Conservation (phyloP, 1,139 yeast species). For the Pichia sp. region DNA sequence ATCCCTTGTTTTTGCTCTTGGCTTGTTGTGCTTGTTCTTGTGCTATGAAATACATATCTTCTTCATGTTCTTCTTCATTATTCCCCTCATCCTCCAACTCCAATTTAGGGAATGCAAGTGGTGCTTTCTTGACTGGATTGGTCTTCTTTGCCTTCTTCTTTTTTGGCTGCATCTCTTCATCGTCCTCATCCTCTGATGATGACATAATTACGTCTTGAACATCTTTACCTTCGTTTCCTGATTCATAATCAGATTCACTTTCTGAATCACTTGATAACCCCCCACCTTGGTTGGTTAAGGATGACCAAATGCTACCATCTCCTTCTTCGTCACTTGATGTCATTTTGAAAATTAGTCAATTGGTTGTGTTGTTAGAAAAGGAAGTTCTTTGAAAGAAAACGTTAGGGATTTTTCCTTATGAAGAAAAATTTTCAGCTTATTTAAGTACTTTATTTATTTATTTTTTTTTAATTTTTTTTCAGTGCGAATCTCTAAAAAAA, state of each 20-base stretch:
- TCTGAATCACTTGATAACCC: conserved; percentile 30
- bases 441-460: neutral
- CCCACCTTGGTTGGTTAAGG: conserved; percentile 35
- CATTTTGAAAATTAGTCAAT: neutral
- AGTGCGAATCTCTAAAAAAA: too few relatives aligned
- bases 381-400: neutral
- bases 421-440: neutral
- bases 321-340: conserved; percentile 44
- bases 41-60: conserved; percentile 40
- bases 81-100: conserved; percentile 58
- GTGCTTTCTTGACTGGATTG: conserved; percentile 16
- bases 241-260: conserved; percentile 27
- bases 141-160: conserved; percentile 22
- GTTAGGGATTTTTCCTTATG: too few relatives aligned
- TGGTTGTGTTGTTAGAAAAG: neutral
- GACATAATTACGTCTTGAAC: conserved; percentile 55
- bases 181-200: conserved; percentile 32
- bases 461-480: too few relatives aligned
- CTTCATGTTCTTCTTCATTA: conserved; percentile 12
- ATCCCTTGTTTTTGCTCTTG: conserved; percentile 50
- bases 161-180: conserved; percentile 3
- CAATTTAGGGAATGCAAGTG: conserved; percentile 49
- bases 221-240: too few relatives aligned
- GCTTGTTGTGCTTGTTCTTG: conserved; percentile 49
- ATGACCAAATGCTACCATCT: conserved; percentile 60